Base-by-base conservation (phyloP, 2,329 filamentous ascomycete species). In the Triangularia verruculosa region DNA sequence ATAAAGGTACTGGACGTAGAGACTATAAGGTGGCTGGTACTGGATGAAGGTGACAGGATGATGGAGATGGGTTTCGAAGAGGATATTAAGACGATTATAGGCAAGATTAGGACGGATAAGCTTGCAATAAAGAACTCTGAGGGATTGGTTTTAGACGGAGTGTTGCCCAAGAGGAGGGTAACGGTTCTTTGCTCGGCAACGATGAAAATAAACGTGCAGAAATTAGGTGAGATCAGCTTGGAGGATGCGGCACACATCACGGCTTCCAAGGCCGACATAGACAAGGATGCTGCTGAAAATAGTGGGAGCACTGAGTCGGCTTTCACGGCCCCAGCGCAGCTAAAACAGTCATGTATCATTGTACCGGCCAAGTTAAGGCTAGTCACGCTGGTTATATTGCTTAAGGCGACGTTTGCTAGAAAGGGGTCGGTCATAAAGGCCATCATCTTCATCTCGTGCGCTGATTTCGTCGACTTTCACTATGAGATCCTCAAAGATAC, bases 21-120 rank as follows among this genome's bases (percentile, higher is more conserved):
- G 71, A 93, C 89, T 22, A 93, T 97, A 4, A 84, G 94, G 64
- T 99, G 95, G 95, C 79, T 99, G 24, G 89, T 99, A 1, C 83
- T 99, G 5, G 95, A 99, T 71, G 95, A 99, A 77, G 95, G 95
- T 28, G 95, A 99, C 81, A 86, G 95, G n/a, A 80, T 99, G 74
- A 97, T 99, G 94, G 95, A 99, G 73, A 84, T 98, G 72, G 95
- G 95, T 0, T 99, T 99, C 70, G 95, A 98, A 76, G 89, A 97
- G 61, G 94, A 98, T 72, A 86, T 99, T 64, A 90, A 91, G 73
- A 90, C 89, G 65, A 94, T 97, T 68, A 90, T 99, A 15, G 83
- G 86, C 61, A 90, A 90, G 66, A 85, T 98, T 62, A 88, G 93
- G 66, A 79, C 88, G 53, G 83, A 89, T 61, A 78, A 81, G 30